Conservation (phyloP, 73 alveolate genomes). For the Symbiodinium pilosum region DNA sequence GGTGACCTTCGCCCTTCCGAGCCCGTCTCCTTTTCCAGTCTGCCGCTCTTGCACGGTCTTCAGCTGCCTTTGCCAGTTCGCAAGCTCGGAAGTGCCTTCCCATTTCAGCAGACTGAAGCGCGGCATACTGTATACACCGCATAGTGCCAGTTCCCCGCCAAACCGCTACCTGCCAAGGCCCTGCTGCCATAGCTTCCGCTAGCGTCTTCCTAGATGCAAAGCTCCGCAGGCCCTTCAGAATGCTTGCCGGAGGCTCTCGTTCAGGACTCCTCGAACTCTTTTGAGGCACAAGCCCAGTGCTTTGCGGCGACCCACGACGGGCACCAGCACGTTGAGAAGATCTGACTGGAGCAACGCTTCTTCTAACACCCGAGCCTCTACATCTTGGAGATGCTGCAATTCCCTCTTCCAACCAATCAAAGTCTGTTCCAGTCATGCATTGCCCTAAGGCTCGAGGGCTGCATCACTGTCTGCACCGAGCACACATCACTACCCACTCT, state of each 20-base stretch:
- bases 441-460: too few relatives aligned
- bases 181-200: slow-evolving; percentile 66
- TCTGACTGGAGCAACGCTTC: neutral
- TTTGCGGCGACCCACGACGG: too few relatives aligned
- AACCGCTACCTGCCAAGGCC: slow-evolving; percentile 39
- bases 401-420: neutral
- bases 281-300: too few relatives aligned
- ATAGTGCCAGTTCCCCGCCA: slow-evolving; percentile 52
- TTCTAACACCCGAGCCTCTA: neutral
- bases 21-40: slow-evolving; percentile 4
- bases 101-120: slow-evolving; percentile 6
- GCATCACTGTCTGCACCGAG: too few relatives aligned
- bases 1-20: neutral
- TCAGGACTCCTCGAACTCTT: neutral
- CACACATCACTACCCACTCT: too few relatives aligned
- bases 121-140: neutral
- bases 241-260: neutral
- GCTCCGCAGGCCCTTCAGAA: neutral
- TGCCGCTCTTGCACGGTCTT: slow-evolving; percentile 61
- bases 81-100: slow-evolving; percentile 53
- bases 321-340: too few relatives aligned
- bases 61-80: slow-evolving; percentile 54
- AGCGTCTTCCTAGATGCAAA: slow-evolving; percentile 28
- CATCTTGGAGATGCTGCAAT: neutral
- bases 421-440: neutral